Conservation (phyloP, 2,329 filamentous ascomycete species). For the Anisogramma anomala region DNA sequence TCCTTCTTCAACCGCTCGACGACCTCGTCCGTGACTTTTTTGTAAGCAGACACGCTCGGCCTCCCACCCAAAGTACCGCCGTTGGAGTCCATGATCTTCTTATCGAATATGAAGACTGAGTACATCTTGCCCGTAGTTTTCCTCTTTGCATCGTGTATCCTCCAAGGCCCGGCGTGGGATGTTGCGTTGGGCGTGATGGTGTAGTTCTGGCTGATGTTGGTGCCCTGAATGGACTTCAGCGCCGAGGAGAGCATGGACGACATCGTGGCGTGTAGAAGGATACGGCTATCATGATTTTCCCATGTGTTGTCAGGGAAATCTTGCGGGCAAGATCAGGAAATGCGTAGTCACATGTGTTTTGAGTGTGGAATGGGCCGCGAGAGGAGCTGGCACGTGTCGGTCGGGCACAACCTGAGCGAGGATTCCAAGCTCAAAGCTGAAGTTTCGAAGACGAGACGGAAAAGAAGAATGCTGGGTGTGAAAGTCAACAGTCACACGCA, state of each 20-base stretch:
- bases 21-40: conserved; percentile 77
- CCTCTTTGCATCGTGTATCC: conserved; percentile 94
- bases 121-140: conserved; percentile 83
- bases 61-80: conserved; percentile 47
- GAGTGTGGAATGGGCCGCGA: neutral
- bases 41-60: conserved; percentile 57
- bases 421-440: neutral
- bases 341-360: conserved; percentile 8
- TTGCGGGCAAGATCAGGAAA: conserved; percentile 2
- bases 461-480: too few relatives aligned
- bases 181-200: conserved; percentile 62
- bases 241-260: conserved; percentile 76
- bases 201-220: conserved; percentile 90
- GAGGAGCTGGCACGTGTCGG: neutral
- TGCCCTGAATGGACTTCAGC: conserved; percentile 80
- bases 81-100: conserved; percentile 66
- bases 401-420: neutral
- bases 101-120: conserved; percentile 91
- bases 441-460: too few relatives aligned
- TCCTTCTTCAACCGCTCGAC: conserved; percentile 86
- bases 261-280: conserved; percentile 21
- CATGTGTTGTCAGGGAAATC: neutral
- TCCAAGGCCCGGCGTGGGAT: conserved; percentile 86
- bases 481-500: too few relatives aligned
- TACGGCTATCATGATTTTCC: conserved; percentile 7